Base-by-base conservation (phyloP, 2,329 filamentous ascomycete species). In the Apiospora pterosperma region DNA sequence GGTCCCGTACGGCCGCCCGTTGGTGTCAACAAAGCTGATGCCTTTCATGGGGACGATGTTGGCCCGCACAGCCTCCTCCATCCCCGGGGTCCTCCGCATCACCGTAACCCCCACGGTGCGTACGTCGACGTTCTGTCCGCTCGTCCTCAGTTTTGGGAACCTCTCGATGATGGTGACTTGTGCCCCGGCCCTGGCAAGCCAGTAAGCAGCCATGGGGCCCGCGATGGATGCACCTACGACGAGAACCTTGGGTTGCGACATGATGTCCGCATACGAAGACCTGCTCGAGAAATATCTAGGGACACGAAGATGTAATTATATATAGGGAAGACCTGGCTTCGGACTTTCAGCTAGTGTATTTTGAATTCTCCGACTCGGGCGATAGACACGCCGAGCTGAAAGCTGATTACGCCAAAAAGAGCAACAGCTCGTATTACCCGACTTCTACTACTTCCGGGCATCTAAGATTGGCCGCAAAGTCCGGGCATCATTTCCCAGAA, bases 31-130 rank as follows among this genome's bases (percentile, higher is more conserved):
- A 21, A 85, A 68, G 38, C 77, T 68, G 1, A 85, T 34, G 4
- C 86, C 87, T 48, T 74, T 64, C 74, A 89, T 83, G 19, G 80
- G 69, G 2, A 78, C 77, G n/a, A 85, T 81, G 2, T 70, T 68
- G 23, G 73, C 76, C 19, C 65, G 71, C 8, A 77, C 76, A 8
- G 84, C 70, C 0, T 70, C 70, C 1, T 73, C 70, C 12, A 80
- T 67, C 12, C 84, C 69, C 0, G 79, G 80, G 75, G 81, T 77
- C 34, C 69, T 73, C 8, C 73, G 71, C 31, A 80, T 73, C 6
- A 78, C 72, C 6, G 72, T 67, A 6, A 82, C 69, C 5, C 79
- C 81, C 28, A 78, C 74, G 5, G 73, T 77, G 2, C 79, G 78
- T 11, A 84, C 69, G 67, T 83, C 81, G 41, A 84, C 75, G 63